A percentile compares a stretch with the other conserved stretches of the same genome.
Conservation (phyloP, 192 early-diverging fungal species). For the Coemansia sp. region DNA sequence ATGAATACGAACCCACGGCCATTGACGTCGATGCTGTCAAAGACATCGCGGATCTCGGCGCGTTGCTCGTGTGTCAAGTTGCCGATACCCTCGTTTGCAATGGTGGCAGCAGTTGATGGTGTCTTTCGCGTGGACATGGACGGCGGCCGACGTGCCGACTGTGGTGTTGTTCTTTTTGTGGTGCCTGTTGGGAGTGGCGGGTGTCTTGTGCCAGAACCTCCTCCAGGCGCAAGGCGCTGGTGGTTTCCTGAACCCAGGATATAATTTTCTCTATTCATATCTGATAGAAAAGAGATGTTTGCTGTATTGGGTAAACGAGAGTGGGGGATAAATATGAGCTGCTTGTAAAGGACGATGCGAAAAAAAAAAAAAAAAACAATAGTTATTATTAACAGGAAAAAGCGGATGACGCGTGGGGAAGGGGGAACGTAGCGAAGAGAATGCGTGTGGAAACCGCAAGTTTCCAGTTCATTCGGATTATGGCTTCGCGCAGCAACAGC, state of each 20-base stretch:
- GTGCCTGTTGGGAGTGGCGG: conserved; percentile 6
- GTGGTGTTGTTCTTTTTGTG: conserved; percentile 10
- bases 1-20: conserved; percentile 32
- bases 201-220: background rate
- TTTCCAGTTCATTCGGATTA: no score
- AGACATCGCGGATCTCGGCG: conserved; percentile 44
- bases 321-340: background rate
- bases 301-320: background rate
- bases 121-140: conserved; percentile 7
- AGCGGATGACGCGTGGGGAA: no score
- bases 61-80: conserved; percentile 41
- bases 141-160: conserved; percentile 6
- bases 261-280: conserved; percentile 7
- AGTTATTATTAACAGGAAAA: no score
- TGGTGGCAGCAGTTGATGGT: background rate
- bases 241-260: conserved; percentile 6
- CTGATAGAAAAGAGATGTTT: background rate
- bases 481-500: no score
- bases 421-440: no score
- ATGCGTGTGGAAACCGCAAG: no score
- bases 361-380: no score
- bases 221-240: conserved; percentile 11
- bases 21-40: conserved; percentile 33
- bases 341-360: background rate
- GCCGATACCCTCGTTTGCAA: conserved; percentile 10